phyloP scores from a whole-genome alignment of 495 filamentous ascomycete genomes.

The Neurospora sp. region DNA sequence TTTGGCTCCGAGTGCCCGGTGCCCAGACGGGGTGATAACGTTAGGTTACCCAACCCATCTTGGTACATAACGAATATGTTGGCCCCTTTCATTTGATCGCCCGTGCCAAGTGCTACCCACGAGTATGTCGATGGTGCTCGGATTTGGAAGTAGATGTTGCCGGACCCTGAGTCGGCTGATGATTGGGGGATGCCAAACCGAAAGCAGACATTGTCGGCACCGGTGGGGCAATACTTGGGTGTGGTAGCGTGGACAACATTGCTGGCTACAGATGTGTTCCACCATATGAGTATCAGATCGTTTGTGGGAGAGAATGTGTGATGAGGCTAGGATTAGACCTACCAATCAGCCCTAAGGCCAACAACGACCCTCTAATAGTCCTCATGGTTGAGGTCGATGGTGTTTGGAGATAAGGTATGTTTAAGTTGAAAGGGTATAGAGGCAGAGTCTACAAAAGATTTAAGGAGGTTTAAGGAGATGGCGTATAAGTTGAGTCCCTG shows the following conservation, averaged over 20 bases:
- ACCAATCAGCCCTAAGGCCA: constrained; percentile 12
- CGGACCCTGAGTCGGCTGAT: constrained; percentile 26
- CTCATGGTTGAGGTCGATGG: constrained; percentile 5
- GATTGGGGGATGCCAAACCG: constrained; percentile 33
- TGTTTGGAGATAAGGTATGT: not conserved
- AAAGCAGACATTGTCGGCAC: constrained; percentile 28
- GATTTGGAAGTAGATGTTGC: constrained; percentile 58
- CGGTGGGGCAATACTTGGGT: constrained; percentile 18
- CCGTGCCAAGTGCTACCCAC: constrained; percentile 62
- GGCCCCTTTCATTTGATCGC: constrained; percentile 48
- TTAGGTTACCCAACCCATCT: constrained; percentile 46
- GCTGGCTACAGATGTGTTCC: not conserved
- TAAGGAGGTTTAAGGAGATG: not conserved
- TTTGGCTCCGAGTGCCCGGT: constrained; percentile 42
- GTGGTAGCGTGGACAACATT: constrained; percentile 5
- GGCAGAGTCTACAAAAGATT: not conserved
- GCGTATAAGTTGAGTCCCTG: not conserved
- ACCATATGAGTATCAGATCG: not conserved
- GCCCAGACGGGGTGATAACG: constrained; percentile 52
- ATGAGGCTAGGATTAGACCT: not conserved
- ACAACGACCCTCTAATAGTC: not conserved
- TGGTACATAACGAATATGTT: constrained; percentile 64
- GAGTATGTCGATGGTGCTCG: constrained; percentile 44
- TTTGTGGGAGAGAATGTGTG: not conserved
- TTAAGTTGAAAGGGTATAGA: not conserved